phyloP scores from a whole-genome alignment of 2,329 filamentous ascomycete species.

The Scytalidium lignicola region DNA sequence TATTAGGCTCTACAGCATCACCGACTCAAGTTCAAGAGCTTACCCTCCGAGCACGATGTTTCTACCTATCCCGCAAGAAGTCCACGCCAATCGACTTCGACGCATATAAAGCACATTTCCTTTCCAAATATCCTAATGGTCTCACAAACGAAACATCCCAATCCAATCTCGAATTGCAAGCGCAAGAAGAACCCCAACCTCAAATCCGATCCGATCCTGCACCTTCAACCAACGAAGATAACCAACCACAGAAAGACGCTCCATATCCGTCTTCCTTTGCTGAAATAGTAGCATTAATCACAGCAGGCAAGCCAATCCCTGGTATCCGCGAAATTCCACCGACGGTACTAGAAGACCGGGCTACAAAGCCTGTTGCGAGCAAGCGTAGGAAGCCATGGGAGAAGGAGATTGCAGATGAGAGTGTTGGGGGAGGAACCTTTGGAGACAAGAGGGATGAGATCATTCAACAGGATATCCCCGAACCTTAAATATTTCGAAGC shows the following conservation, averaged over 20 bases:
- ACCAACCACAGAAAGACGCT: constrained; percentile 40
- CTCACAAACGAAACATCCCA: constrained; percentile 5
- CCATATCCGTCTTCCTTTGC: constrained; percentile 79
- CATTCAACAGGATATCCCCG: constrained; percentile 23
- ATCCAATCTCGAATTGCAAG: constrained; percentile 2
- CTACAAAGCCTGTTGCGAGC: constrained; percentile 32
- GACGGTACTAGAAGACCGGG: constrained; percentile 67
- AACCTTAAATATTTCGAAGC: constrained; percentile 1
- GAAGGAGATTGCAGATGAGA: constrained; percentile 40
- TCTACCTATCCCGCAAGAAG: constrained; percentile 53
- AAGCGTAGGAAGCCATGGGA: constrained; percentile 73
- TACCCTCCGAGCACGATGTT: constrained; percentile 62
- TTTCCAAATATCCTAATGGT: constrained; percentile 7
- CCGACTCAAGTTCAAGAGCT: constrained; percentile 50
- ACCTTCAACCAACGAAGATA: constrained; percentile 6
- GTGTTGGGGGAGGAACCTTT: constrained; percentile 27
- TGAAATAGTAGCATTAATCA: constrained; percentile 80
- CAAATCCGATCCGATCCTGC: not conserved
- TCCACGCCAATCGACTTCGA: constrained; percentile 58
- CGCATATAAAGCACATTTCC: constrained; percentile 60
- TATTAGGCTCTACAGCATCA: constrained; percentile 53
- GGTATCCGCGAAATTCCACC: constrained; percentile 85
- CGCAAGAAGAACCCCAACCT: constrained; percentile 3
- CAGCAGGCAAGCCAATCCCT: constrained; percentile 74
- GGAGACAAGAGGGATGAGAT: constrained; percentile 21